Base-by-base conservation (phyloP, 192 early-diverging fungal genomes). In the Rhizophagus clarus region DNA sequence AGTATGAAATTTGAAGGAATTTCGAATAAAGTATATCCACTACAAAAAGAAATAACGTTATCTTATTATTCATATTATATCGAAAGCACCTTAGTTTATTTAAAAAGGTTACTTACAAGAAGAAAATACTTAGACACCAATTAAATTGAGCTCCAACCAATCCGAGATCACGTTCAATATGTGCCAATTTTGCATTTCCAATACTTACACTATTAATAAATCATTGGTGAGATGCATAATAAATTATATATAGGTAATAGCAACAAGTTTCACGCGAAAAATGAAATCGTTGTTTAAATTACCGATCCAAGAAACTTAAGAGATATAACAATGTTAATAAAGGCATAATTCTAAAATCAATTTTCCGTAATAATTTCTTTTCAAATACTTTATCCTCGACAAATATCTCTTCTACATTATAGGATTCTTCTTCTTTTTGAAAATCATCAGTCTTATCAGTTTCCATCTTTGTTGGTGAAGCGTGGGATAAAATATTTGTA, bases 1-100 rank as follows among this genome's bases (percentile, higher is more conserved):
- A 93, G 82, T 66, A 90, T 61, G 56, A 93, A 79, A 80, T 93
- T 94, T 51, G 91, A 91, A 6, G 93, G 93, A 17, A 94, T 84
- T 81, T 93, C 93, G 79, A 92, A 93, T 15, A 93, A 24, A 29
- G 93, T 83, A 85, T 93, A 88, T 47, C 89, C 83, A 60, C 42
- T 34, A 45, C 22, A 49, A 14, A 11, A 37, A 32, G 24, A 45
- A 22, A 15, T 32, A 66, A 32, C 37, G 6, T 61, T 47, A 11
- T 11, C 14, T 32, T 32, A 32, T 32, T 32, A 32, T 32, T 32
- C 32, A 51, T n/a, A n/a, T 56, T 56, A 56, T 56, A 56, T 34
- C 34, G 5, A 17, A 51, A 40, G 4, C 20, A 20, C 3, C 4
- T 5, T 20, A 20, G 4, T 15, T 72, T n/a, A n/a, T n/a, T n/a